Evolutionary conservation across 768 basidiomycete genomes (phyloP), one percentile per base, ranked within the genome.

Genomic region (Boletus pseudopeckii): DNA sequence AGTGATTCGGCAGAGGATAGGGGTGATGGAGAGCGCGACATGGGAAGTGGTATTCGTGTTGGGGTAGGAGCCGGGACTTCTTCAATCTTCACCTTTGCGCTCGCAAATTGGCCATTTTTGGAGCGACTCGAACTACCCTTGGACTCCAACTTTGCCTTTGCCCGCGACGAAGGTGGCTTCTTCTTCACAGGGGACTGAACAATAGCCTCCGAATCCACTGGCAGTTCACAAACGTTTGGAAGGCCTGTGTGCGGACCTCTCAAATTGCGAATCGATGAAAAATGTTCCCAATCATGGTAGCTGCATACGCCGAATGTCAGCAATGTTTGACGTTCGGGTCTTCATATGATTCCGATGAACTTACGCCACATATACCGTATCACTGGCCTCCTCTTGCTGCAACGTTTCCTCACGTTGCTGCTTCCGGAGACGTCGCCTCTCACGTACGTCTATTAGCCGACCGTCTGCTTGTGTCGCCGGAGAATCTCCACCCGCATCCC

Each of bases 201-300:
- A 24, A 67, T 52, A 43, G 65, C 65, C 7, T 65, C 72, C 14
- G 67, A 51, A n/a, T 64, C 63, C 9, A 73, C 66, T 18, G 71
- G 57, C 15, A 65, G 68, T 69, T 92, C 90, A 40, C 70, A 64
- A 2, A 91, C 82, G 49, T 72, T 71, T 4, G 90, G 90, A 15
- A 84, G 74, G 8, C 91, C 93, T 0, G 81, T 74, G 66, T 93
- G 92, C 0, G 92, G 93, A 2, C 93, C 93, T 15, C 77, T 77
- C 49, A 93, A 73, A 68, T 92, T 94, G 43, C 93, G 87, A 54
- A 96, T 90, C n/a, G 88, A 90, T 13, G 90, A 92, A 64, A 94
- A 96, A 67, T 96, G 93, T 64, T 96, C 92, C 90, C 90, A 94
- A 68, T 93, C 90, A 64, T 94, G 88, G 67, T 92, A 95, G 30